phyloP scores from a whole-genome alignment of 139 green algal species.

The Chlorella sp. region DNA sequence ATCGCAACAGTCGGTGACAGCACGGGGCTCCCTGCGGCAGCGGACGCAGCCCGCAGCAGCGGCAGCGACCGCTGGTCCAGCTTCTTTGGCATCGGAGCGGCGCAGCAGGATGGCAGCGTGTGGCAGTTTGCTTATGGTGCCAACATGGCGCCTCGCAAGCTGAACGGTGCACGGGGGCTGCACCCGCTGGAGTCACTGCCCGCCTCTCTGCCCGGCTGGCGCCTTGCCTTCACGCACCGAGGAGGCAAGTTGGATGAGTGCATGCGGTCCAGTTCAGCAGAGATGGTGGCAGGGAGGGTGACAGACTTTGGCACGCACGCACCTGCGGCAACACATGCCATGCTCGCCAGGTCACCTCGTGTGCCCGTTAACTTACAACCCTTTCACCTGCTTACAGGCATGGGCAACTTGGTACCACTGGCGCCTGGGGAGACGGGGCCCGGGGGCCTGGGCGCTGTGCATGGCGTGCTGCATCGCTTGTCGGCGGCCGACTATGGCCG shows the following conservation, averaged over 20 bases:
- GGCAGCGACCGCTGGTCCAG: neutral
- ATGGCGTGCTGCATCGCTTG: constrained; percentile 66
- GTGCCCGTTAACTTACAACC: constrained; percentile 47
- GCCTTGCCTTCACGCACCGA: constrained; percentile 60
- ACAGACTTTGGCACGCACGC: too few relatives aligned
- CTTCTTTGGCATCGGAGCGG: neutral
- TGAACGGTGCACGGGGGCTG: constrained; percentile 44
- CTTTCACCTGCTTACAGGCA: neutral
- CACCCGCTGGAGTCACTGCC: constrained; percentile 51
- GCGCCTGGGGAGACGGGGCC: constrained; percentile 9
- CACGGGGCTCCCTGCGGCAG: neutral
- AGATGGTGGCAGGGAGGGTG: constrained; percentile 46
- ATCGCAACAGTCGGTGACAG: constrained; percentile 36
- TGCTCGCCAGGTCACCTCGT: too few relatives aligned
- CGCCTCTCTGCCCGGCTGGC: constrained; percentile 47
- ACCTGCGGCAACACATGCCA: too few relatives aligned
- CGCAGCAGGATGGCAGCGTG: constrained; percentile 29
- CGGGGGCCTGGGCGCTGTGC: constrained; percentile 33
- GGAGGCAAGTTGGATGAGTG: constrained; percentile 48
- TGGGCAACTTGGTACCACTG: constrained; percentile 51
- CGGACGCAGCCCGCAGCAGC: neutral
- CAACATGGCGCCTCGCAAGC: constrained; percentile 66
- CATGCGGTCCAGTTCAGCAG: neutral
- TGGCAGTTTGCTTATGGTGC: constrained; percentile 75
- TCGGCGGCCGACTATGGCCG: constrained; percentile 35